A percentile compares a stretch with the other conserved stretches of the same genome.
Evolutionary conservation across 345 rosid species (phyloP).

Genomic region (Moringa oleifera): DNA sequence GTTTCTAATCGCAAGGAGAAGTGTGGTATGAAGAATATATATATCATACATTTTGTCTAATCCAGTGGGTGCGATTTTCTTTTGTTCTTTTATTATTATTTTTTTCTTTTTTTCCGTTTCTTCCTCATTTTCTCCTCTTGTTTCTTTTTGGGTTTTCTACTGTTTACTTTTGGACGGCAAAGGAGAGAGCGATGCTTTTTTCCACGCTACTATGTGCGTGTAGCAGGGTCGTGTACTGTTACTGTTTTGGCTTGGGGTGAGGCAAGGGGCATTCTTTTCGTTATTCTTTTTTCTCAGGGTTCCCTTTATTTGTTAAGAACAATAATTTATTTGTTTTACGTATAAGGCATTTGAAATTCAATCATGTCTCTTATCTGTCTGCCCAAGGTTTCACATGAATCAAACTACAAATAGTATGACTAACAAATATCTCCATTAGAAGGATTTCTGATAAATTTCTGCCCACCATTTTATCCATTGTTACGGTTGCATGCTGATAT

Average conservation of each 20-base stretch:
- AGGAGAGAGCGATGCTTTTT: conserved; percentile 14
- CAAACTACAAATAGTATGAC: too few relatives aligned
- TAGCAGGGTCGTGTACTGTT: conserved; percentile 24
- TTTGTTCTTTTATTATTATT: too few relatives aligned
- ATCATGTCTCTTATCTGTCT: too few relatives aligned
- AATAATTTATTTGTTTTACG: not conserved
- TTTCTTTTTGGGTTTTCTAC: conserved; percentile 8
- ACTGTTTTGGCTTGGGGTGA: conserved; percentile 34
- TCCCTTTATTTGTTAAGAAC: not conserved
- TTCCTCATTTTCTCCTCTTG: conserved; percentile 3
- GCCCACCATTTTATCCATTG: too few relatives aligned
- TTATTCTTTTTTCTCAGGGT: conserved; percentile 4
- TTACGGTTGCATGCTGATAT: too few relatives aligned
- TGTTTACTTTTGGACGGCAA: conserved; percentile 12
- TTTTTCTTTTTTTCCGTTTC: not conserved
- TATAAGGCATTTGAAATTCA: too few relatives aligned
- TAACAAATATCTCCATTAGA: too few relatives aligned
- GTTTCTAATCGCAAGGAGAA: conserved; percentile 38
- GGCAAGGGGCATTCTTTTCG: conserved; percentile 21
- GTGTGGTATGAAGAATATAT: conserved; percentile 15
- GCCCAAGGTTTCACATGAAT: too few relatives aligned
- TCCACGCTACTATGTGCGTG: conserved; percentile 14
- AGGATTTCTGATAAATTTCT: too few relatives aligned
- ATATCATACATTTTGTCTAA: conserved; percentile 22
- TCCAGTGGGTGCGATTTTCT: conserved; percentile 21